phyloP scores from a whole-genome alignment of 331 rosid genomes.

The Pyracantha coccinea region DNA sequence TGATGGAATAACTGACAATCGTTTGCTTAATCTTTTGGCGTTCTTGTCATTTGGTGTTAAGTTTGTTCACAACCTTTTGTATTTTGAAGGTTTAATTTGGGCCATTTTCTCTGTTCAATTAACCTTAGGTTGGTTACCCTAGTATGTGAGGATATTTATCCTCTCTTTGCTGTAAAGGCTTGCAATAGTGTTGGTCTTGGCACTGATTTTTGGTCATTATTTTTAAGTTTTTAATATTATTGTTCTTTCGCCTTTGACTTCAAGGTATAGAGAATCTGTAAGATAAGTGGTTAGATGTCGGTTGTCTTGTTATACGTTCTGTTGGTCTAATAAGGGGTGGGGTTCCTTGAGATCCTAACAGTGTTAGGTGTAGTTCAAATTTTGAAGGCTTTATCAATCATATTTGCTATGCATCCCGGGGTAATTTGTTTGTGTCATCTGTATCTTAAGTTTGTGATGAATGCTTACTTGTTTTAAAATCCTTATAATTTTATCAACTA shows the following conservation, averaged over 20 bases:
- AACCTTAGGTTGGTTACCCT: too few relatives aligned
- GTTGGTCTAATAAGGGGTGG: too few relatives aligned
- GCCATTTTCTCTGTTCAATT: not conserved
- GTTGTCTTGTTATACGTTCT: not conserved
- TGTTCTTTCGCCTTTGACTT: not conserved
- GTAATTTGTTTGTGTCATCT: not conserved
- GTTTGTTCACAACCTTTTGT: not conserved
- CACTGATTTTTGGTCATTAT: not conserved
- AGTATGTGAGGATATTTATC: too few relatives aligned
- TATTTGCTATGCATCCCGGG: not conserved
- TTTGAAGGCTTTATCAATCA: not conserved
- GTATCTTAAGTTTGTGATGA: not conserved
- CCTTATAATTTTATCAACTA: not conserved
- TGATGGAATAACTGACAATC: not conserved
- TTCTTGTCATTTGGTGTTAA: not conserved
- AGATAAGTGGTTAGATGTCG: not conserved
- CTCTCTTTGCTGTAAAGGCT: too few relatives aligned
- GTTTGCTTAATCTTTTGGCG: not conserved
- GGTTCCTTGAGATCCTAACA: not conserved
- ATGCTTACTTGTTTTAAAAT: not conserved
- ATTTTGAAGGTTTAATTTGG: not conserved
- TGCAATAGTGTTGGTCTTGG: too few relatives aligned
- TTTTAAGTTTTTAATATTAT: not conserved
- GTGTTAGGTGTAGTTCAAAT: not conserved
- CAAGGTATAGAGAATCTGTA: not conserved